Evolutionary conservation across 2,329 filamentous ascomycete genomes (phyloP).

Genomic region (Exophiala lecanii-corni): DNA sequence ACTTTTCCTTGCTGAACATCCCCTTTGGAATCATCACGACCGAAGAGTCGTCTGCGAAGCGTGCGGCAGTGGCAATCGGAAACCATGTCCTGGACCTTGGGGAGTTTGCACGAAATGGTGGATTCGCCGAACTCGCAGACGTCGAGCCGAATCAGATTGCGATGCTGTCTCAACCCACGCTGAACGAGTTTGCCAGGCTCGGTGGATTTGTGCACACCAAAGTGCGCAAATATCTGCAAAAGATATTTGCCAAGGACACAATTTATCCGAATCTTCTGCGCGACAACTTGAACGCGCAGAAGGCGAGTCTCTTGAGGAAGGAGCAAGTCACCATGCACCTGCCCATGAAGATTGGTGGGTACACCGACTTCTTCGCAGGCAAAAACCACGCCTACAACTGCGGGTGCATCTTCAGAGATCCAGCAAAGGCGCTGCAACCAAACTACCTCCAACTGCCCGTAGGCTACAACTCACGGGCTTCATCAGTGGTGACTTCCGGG

Average conservation of each 20-base stretch:
- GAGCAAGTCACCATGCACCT: constrained; percentile 47
- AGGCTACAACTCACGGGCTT: constrained; percentile 43
- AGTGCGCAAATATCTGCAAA: constrained; percentile 39
- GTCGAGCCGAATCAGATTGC: not conserved
- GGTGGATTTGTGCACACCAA: constrained; percentile 35
- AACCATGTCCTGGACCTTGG: constrained; percentile 13
- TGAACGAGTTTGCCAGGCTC: constrained; percentile 50
- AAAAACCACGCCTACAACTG: constrained; percentile 6
- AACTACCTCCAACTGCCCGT: constrained; percentile 15
- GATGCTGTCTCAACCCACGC: constrained; percentile 28
- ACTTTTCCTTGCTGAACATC: constrained; percentile 14
- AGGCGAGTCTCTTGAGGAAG: constrained; percentile 25
- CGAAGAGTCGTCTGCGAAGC: not conserved
- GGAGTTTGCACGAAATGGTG: constrained; percentile 3
- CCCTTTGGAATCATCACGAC: constrained; percentile 16
- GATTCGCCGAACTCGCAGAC: constrained; percentile 7
- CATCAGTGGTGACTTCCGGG: constrained; percentile 69
- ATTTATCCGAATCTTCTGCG: constrained; percentile 1
- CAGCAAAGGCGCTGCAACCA: constrained; percentile 4
- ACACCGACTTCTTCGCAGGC: constrained; percentile 50
- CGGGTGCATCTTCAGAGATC: constrained; percentile 8
- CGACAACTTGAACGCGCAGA: constrained; percentile 2
- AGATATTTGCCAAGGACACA: constrained; percentile 7
- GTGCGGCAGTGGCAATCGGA: constrained; percentile 11
- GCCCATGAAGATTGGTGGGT: constrained; percentile 53